Base-by-base conservation (phyloP, 495 filamentous ascomycete species). In the Neurospora cerealis region DNA sequence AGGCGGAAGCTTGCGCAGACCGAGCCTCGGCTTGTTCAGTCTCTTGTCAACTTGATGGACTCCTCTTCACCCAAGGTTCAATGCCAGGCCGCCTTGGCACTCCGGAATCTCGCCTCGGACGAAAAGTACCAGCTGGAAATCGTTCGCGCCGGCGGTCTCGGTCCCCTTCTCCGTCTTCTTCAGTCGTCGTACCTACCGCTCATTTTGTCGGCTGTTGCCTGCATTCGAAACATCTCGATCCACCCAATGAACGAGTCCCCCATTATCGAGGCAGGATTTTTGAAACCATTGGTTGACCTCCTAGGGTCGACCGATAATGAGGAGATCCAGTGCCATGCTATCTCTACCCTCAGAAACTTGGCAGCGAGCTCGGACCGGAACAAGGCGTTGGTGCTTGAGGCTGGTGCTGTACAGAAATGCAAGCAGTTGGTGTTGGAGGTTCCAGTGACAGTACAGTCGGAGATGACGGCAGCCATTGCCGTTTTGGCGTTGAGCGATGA, bases 231-330 rank as follows among this genome's bases (percentile, higher is more conserved):
- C 79, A 99, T 99, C 78, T 97, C 95, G 62, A 99, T 99, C 77
- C 96, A 99, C 78, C 96, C 96, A n/a, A 84, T 94, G 71, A 99
- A 99, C 82, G 96, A 99, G 83, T 98, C 94, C n/a, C 96, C 96
- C 0, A 98, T 99, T 73, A 99, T 99, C 74, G 96, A 99, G 78
- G 96, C 96, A 13, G 96, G 95, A 41, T 98, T 99, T 79, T 81
- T 99, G 69, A 94, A 92, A 78, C 96, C 96, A 3, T 82, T 99
- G 72, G 96, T 99, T 24, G 96, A 98, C 73, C 86, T 99, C 9
- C 86, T 99, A 24, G 96, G 95, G 37, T 94, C 94, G 8, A 98
- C 94, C 10, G 96, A 98, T 76, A 97, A 98, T 78, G 96, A 99
- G 82, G 96, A 99, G 79, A 98, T 99, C 42, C 96, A 99, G 80